phyloP scores from a whole-genome alignment of 306 rosid species.

The Lablab purpureus region DNA sequence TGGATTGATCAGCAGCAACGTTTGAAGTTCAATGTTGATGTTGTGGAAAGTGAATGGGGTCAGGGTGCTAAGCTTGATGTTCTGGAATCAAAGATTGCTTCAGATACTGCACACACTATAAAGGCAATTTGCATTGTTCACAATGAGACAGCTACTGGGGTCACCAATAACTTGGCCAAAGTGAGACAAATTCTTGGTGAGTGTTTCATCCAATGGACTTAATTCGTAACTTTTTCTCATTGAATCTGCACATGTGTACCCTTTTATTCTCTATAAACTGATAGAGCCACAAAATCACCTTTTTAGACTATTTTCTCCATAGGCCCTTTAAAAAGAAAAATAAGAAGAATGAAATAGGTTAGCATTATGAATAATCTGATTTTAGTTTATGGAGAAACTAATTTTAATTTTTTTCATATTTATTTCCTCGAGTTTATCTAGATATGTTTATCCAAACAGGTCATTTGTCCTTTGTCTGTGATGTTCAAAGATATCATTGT shows the following conservation, averaged over 20 bases:
- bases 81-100: constrained; percentile 87
- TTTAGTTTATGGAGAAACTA: too few species aligned
- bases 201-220: constrained; percentile 37
- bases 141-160: constrained; percentile 98
- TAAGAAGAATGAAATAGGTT: too few species aligned
- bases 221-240: constrained; percentile 1
- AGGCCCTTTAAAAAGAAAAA: too few species aligned
- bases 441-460: too few species aligned
- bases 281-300: not conserved
- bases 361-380: too few species aligned
- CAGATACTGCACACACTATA: constrained; percentile 77
- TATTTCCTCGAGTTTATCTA: too few species aligned
- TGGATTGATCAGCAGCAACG: constrained; percentile 99
- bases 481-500: constrained; percentile 1
- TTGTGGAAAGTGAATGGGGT: constrained; percentile 98
- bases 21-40: constrained; percentile 91
- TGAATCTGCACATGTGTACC: not conserved
- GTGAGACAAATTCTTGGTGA: constrained; percentile 89
- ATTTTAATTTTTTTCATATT: too few species aligned
- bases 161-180: constrained; percentile 81
- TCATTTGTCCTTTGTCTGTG: not conserved
- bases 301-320: too few species aligned
- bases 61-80: constrained; percentile 88
- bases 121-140: constrained; percentile 98
- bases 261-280: constrained; percentile 24